phyloP scores from a whole-genome alignment of 2,329 filamentous ascomycete genomes.

The Microdochium nivale region DNA sequence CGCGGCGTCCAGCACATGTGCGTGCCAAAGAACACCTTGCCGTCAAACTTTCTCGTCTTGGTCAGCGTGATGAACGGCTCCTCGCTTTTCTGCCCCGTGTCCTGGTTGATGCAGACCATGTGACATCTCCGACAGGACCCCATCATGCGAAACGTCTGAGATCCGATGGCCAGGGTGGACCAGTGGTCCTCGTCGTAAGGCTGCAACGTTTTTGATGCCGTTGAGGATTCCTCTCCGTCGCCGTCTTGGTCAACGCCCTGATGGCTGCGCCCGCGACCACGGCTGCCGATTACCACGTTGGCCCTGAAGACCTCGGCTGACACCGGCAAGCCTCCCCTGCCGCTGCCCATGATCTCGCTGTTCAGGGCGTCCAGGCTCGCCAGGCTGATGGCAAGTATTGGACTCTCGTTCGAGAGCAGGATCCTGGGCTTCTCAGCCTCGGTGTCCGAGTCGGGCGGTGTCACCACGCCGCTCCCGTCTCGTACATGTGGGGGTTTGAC shows the following conservation, averaged over 20 bases:
- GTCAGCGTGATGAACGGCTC: conserved; percentile 85
- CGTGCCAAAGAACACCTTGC: conserved; percentile 83
- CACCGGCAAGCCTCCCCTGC: conserved; percentile 53
- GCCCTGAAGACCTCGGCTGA: conserved; percentile 74
- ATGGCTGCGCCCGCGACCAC: conserved; percentile 12
- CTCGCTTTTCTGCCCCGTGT: conserved; percentile 65
- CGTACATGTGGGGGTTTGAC: too few relatives aligned
- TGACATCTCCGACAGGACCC: conserved; percentile 85
- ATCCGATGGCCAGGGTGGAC: conserved; percentile 58
- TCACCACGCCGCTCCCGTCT: conserved; percentile 44
- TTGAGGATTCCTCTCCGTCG: conserved; percentile 23
- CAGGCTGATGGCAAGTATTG: conserved; percentile 75
- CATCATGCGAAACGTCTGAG: conserved; percentile 58
- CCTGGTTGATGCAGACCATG: conserved; percentile 92
- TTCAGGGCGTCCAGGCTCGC: conserved; percentile 77
- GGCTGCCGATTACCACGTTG: conserved; percentile 64
- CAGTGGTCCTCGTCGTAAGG: conserved; percentile 78
- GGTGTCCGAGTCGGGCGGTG: conserved; percentile 48
- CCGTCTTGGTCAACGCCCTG: neutral
- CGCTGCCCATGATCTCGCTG: conserved; percentile 51
- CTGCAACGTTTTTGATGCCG: conserved; percentile 15
- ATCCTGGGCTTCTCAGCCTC: conserved; percentile 48
- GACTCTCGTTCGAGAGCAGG: conserved; percentile 84
- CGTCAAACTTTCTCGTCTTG: conserved; percentile 75
- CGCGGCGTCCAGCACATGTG: conserved; percentile 55